Evolutionary conservation across 2,329 filamentous ascomycete species (phyloP).

Genomic region (Ascochyta rabiei): DNA sequence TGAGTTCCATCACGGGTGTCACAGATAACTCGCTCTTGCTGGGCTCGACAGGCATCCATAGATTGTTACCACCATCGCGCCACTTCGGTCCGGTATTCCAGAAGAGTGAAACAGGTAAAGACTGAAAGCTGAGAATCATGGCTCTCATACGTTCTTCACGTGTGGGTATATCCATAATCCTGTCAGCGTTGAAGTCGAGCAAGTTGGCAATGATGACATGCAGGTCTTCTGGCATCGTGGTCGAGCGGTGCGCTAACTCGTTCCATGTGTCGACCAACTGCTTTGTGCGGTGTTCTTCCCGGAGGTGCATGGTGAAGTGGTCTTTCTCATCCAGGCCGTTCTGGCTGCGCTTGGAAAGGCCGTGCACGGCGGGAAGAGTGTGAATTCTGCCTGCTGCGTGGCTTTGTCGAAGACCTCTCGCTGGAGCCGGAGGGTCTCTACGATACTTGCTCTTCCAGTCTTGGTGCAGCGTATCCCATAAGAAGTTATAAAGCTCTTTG

Average conservation of each 20-base stretch:
- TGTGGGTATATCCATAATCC: constrained; percentile 4
- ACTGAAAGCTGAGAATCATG: constrained; percentile 8
- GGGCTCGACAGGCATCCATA: constrained; percentile 3
- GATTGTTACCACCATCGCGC: not conserved
- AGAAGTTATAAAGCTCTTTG: constrained; percentile 1
- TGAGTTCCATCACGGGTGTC: constrained; percentile 1
- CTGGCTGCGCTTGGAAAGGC: no score
- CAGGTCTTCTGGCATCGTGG: constrained; percentile 14
- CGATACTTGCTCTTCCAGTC: constrained; percentile 9
- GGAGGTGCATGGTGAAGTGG: constrained; percentile 5
- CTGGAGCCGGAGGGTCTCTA: not conserved
- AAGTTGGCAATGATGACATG: constrained; percentile 15
- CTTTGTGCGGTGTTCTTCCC: constrained; percentile 4
- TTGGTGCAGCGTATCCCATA: constrained; percentile 7
- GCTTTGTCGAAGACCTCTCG: no score
- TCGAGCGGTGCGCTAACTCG: constrained; percentile 10
- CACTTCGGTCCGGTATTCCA: constrained; percentile 10
- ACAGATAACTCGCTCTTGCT: constrained; percentile 8
- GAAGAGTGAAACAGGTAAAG: constrained; percentile 7
- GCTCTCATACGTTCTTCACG: constrained; percentile 7
- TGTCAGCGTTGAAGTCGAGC: constrained; percentile 13
- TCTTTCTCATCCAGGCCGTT: not conserved
- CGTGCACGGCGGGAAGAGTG: no score
- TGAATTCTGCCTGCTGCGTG: no score
- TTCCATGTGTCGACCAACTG: constrained; percentile 15